Evolutionary conservation across 1,139 yeast species (phyloP), one percentile per base, ranked within the genome.

Genomic region (Waltiozyma sp.): DNA sequence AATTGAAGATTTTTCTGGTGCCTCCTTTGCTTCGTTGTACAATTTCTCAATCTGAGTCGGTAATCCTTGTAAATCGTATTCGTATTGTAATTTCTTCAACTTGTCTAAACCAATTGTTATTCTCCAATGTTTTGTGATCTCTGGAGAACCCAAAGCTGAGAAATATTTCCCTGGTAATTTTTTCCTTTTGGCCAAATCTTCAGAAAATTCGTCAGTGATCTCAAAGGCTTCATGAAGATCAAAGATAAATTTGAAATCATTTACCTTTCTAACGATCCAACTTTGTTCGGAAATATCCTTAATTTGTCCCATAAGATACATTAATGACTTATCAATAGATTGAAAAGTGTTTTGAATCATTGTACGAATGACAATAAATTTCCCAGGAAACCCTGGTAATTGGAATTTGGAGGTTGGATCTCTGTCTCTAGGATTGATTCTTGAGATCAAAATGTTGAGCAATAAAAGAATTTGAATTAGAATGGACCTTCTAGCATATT

Each of bases 41-140:
- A 47, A 28, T 8, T 35, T 28, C 14, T 42, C 28, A 11, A 33
- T 33, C n/a, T 33, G 36, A 13, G 18, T 15, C 13, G 36, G 19
- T 3, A 50, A 3, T 3, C 36, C 36, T 1, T 26, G 33, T 5
- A 41, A 38, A 8, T 38, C n/a, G 10, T 38, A 39, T 3, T 36
- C n/a, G 2, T 34, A n/a, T 1, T 19, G 37, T 13, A 43, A 45
- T 24, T 47, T 51, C 15, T 15, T 19, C 36, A 55, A 39, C 16
- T 37, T 18, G 1, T 44, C 45, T 23, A 55, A 16, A 0, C 57
- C 56, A 1, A 52, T 52, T n/a, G 26, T 36, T 16, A 41, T 44
- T 26, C 46, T 49, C 57, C 56, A 55, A 28, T 50, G 56, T 16
- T 38, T 43, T 7, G 56, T 40, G 35, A 55, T 47, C 37, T 45